phyloP scores from a whole-genome alignment of 2,329 filamentous ascomycete species.

The Colletotrichum tropicicola region DNA sequence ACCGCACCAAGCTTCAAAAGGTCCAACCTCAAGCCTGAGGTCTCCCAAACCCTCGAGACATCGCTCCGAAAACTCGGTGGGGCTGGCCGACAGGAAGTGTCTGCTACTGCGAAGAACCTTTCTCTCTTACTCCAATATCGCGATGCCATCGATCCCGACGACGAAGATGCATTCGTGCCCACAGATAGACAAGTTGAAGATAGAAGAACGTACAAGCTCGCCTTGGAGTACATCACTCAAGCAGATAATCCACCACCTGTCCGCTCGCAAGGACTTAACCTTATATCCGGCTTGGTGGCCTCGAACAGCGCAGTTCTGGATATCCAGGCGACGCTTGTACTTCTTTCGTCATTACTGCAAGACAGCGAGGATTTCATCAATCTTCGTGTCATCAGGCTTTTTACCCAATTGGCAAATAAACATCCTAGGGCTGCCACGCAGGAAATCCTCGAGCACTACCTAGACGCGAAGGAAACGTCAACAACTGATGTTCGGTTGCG shows the following conservation, averaged over 20 bases:
- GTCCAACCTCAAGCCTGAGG: conserved; percentile 50
- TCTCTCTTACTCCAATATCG: conserved; percentile 64
- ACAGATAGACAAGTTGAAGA: conserved; percentile 65
- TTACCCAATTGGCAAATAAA: conserved; percentile 67
- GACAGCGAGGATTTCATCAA: conserved; percentile 79
- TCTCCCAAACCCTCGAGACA: conserved; percentile 56
- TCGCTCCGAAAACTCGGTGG: conserved; percentile 56
- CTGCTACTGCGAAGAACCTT: conserved; percentile 65
- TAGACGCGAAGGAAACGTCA: conserved; percentile 68
- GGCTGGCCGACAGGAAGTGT: conserved; percentile 49
- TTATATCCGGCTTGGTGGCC: conserved; percentile 66
- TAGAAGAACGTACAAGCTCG: conserved; percentile 68
- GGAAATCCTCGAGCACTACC: conserved; percentile 73
- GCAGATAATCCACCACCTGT: conserved; percentile 72
- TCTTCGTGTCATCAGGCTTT: conserved; percentile 71
- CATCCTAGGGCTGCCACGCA: conserved; percentile 70
- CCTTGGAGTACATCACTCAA: conserved; percentile 70
- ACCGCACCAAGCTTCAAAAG: conserved; percentile 65
- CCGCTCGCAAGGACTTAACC: conserved; percentile 70
- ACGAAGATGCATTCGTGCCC: conserved; percentile 46
- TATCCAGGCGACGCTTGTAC: conserved; percentile 69
- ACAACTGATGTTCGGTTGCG: conserved; percentile 71
- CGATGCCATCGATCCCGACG: conserved; percentile 58
- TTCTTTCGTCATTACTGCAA: conserved; percentile 70
- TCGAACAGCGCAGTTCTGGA: conserved; percentile 68